Conservation (phyloP, 2,329 filamentous ascomycete genomes). For the Alternaria sp. region DNA sequence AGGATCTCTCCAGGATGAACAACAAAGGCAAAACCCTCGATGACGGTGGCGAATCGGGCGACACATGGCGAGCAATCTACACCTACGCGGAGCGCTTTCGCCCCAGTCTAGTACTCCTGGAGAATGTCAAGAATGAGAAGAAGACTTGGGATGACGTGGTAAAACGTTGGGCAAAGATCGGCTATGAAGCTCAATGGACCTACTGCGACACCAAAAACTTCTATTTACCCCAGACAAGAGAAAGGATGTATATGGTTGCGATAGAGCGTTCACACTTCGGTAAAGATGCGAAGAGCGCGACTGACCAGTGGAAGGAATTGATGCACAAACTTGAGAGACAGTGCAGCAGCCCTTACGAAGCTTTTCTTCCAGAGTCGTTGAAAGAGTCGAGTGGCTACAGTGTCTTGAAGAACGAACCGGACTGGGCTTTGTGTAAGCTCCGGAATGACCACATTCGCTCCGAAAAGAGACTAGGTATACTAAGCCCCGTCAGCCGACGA, state of each 20-base stretch:
- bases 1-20: constrained; percentile 75
- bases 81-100: constrained; percentile 61
- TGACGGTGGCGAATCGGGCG: constrained; percentile 67
- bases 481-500: constrained; percentile 66
- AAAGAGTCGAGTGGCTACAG: constrained; percentile 54
- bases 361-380: constrained; percentile 66
- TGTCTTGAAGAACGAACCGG: constrained; percentile 36
- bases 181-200: constrained; percentile 61
- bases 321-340: constrained; percentile 59
- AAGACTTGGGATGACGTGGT: constrained; percentile 66
- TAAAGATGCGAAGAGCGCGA: constrained; percentile 15
- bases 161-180: constrained; percentile 55
- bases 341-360: constrained; percentile 67
- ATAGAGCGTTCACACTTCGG: constrained; percentile 41
- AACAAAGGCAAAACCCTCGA: constrained; percentile 58
- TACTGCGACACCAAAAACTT: constrained; percentile 72
- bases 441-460: constrained; percentile 65
- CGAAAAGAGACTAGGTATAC: constrained; percentile 57
- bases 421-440: constrained; percentile 65
- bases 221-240: constrained; percentile 72
- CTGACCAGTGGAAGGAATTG: constrained; percentile 51
- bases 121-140: constrained; percentile 65
- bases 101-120: constrained; percentile 71
- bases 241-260: constrained; percentile 56
- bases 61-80: constrained; percentile 69